Evolutionary conservation across 352 stramenopile genomes (phyloP).

Genomic region (Globisporangium nagaii): DNA sequence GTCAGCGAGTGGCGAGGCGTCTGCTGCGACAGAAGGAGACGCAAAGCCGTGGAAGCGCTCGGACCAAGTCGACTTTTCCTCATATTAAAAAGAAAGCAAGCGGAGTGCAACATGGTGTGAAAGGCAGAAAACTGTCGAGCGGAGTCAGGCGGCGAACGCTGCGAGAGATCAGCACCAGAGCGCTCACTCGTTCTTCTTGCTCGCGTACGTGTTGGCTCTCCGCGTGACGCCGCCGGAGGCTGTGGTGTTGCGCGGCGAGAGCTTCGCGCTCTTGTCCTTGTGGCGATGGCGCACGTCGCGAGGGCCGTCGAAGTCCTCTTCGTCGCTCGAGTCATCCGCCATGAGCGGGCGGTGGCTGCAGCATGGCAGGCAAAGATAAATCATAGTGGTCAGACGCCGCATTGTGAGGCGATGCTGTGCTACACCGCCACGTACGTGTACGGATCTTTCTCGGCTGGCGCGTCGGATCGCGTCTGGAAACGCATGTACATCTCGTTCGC

Average conservation of each 20-base stretch:
- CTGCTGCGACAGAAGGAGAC: conserved; percentile 17
- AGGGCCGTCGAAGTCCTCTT: conserved; percentile 45
- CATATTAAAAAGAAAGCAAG: conserved; percentile 26
- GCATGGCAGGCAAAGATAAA: neutral
- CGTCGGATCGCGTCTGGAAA: conserved; percentile 67
- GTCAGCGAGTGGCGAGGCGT: too few relatives aligned
- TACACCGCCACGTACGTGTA: conserved; percentile 44
- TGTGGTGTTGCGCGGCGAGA: conserved; percentile 18
- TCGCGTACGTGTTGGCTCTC: conserved; percentile 21
- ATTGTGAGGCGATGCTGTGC: too few relatives aligned
- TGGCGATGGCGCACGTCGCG: conserved; percentile 36
- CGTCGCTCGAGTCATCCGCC: conserved; percentile 59
- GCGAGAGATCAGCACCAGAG: too few relatives aligned
- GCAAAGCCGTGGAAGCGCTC: conserved; percentile 50
- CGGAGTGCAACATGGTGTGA: neutral
- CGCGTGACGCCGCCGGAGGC: conserved; percentile 10
- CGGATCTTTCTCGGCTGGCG: conserved; percentile 38
- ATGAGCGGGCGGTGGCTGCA: conserved; percentile 68
- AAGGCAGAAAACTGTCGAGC: too few relatives aligned
- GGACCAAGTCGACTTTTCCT: conserved; percentile 68
- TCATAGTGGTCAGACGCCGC: neutral
- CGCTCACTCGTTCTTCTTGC: conserved; percentile 56
- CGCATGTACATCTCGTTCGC: conserved; percentile 81
- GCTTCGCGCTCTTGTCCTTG: conserved; percentile 18
- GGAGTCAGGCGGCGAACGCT: too few relatives aligned